Evolutionary conservation across 305 asterid species (phyloP).

Genomic region (Striga hermonthica): DNA sequence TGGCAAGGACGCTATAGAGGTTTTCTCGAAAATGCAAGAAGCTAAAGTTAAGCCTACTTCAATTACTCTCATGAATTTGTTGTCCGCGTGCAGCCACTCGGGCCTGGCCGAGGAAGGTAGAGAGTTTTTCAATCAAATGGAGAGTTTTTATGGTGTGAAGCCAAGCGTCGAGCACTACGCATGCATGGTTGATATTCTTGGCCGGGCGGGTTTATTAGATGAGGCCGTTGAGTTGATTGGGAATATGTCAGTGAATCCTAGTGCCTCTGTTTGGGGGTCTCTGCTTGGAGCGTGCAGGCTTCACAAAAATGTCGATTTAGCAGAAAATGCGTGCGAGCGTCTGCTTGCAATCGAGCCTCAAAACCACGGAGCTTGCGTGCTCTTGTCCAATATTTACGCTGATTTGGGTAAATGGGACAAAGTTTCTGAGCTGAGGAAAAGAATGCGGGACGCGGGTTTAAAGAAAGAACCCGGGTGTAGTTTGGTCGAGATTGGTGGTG

Average conservation of each 20-base stretch:
- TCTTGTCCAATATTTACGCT: conserved; percentile 61
- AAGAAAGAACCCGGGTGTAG: conserved; percentile 81
- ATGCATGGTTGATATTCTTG: conserved; percentile 78
- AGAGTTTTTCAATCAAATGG: conserved; percentile 52
- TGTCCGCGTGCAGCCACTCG: conserved; percentile 80
- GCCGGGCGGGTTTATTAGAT: conserved; percentile 67
- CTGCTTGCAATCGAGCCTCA: conserved; percentile 66
- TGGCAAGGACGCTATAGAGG: conserved; percentile 53
- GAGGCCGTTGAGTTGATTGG: conserved; percentile 53
- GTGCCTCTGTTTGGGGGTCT: conserved; percentile 75
- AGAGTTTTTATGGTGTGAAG: conserved; percentile 39
- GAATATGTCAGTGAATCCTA: conserved; percentile 54
- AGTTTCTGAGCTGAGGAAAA: conserved; percentile 57
- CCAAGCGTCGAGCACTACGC: conserved; percentile 67
- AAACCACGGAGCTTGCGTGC: conserved; percentile 66
- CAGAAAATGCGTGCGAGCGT: conserved; percentile 50
- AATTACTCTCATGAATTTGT: conserved; percentile 62
- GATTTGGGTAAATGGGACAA: conserved; percentile 56
- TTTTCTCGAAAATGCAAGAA: conserved; percentile 60
- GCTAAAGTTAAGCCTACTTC: conserved; percentile 53
- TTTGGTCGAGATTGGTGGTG: conserved; percentile 58
- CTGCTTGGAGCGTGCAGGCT: conserved; percentile 70
- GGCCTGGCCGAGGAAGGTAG: conserved; percentile 67
- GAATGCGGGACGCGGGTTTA: conserved; percentile 57
- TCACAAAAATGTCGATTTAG: conserved; percentile 53